Evolutionary conservation across 2,329 filamentous ascomycete genomes (phyloP), one percentile per base, ranked within the genome.

Genomic region (Trichoderma brevicompactum): DNA sequence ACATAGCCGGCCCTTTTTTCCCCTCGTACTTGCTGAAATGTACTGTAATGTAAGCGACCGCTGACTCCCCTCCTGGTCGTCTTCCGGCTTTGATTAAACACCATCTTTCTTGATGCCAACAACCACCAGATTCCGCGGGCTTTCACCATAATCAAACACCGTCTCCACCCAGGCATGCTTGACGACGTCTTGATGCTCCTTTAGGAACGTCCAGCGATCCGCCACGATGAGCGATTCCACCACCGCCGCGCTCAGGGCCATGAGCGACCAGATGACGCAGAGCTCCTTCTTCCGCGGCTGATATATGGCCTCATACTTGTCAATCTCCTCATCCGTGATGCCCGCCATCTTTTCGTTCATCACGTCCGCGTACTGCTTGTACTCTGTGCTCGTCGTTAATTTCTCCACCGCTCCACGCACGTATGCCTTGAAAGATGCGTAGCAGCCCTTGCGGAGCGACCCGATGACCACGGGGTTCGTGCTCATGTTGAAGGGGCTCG

Each of bases 191-290:
- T 79, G 73, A 70, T 96, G 91, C 79, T 99, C 94, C 65, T 82
- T 85, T 70, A 99, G 80, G 79, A 89, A 99, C 68, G 91, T 80
- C 91, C 92, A 99, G 52, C 95, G 85, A 81, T 99, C 95, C 52
- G 90, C 87, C 59, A 96, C 92, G 72, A 99, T 94, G 66, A 96
- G 81, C 38, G 92, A 92, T 80, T 99, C 95, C 2, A 96, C 89
- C 4, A 97, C 90, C 19, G 87, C 87, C 2, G 94, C 94, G 75
- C 92, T 96, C 72, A 97, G 97, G 1, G 95, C 94, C 94, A 99
- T 99, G 72, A 99, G 77, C 70, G 87, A 92, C 95, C 95, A 99
- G 66, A 96, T 87, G 7, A 96, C 85, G 73, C 90, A 92, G 44
- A 99, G 79, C 73, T 97, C 90, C 71, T 92, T 91, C 79, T 90